Evolutionary conservation across 1,284 basidiomycete genomes (phyloP), one percentile per base, ranked within the genome.

Genomic region (Omphalotus olearius): DNA sequence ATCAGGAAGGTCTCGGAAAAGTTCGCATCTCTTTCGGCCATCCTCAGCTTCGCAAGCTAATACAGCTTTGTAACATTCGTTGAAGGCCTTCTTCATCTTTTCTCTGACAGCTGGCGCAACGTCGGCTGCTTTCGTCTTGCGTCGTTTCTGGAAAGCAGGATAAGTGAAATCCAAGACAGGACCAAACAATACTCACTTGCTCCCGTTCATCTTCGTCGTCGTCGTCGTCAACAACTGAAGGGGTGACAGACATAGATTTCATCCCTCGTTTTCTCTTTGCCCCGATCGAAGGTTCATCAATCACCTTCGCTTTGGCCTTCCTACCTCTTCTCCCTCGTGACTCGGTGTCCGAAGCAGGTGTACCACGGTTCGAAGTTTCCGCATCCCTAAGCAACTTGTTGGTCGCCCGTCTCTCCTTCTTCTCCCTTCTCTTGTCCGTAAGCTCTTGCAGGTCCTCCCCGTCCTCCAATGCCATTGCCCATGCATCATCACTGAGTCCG

Each of bases 401-500:
- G 16, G 73, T 70, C 56, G 62, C 73, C 20, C 83, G 76, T 51
- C 82, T 73, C 39, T 82, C 81, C 59, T 83, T 83, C 71, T 75
- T 83, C 52, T 82, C 82, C 36, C 80, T 73, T 7, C 77, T 66
- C 52, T 73, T 77, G 55, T 88, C 87, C 3, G 78, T 74, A 38
- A 90, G 69, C 63, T 91, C 88, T 51, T 91, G 82, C 16, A 94
- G 69, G 64, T 96, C 93, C 62, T 93, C 90, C 37, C 90, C 91
- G 36, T 93, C 91, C 63, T 93, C 91, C 50, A 97, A 70, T 33
- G 93, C 92, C 76, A 90, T 80, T 35, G 91, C 82, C 88, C 91
- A 98, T 61, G 96, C 89, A 64, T 98, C 94, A 62, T 98, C 95
- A 50, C 86, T 89, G 47, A 98, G 76, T 16, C 94, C 95, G 65